Evolutionary conservation across 495 filamentous ascomycete genomes (phyloP), one percentile per base, ranked within the genome.

Genomic region (Xylaria nigripes): DNA sequence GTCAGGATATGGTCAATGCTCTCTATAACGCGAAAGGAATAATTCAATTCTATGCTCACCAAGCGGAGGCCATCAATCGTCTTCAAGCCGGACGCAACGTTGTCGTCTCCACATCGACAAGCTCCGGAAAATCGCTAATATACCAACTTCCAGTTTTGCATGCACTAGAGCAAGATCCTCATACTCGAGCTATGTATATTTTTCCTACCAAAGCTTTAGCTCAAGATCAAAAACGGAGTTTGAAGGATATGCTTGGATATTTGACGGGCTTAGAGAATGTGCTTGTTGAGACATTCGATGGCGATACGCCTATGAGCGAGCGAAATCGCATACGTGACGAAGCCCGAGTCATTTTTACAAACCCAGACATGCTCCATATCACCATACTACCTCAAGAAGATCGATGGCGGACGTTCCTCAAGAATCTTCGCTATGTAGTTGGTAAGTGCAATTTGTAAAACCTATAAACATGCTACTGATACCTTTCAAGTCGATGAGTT

Each of bases 121-220:
- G 86, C 67, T 97, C 94, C 0, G 93, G 93, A 5, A 99, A 99
- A 69, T 95, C 89, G 5, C 70, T 99, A 27, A 96, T 97, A 50
- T 99, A 97, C 63, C 94, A 97, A 62, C 75, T 99, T 18, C 93
- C 93, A 0, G 91, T 97, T 57, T 72, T 99, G 23, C 85, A 95
- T 64, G 87, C 85, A 24, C 76, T 99, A 10, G 92, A 97, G 68
- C 74, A 79, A 41, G 87, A 96, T 58, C 67, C 62, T 3, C 76
- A 85, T 44, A 86, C 88, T 41, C 75, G 91, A 59, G 92, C 93
- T 9, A 89, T 99, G 85, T 97, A 96, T 64, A 96, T 99, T 21
- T 99, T 98, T 56, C 93, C 93, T 1, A 99, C 93, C 2, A 99
- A 99, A 71, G 93, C 93, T 10, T 74, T 99, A 13, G 93, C 93